Percentiles rank a stretch among this genome's conserved stretches.
Evolutionary conservation across 139 green algal species (phyloP).

Genomic region (Coccomyxa sp.): DNA sequence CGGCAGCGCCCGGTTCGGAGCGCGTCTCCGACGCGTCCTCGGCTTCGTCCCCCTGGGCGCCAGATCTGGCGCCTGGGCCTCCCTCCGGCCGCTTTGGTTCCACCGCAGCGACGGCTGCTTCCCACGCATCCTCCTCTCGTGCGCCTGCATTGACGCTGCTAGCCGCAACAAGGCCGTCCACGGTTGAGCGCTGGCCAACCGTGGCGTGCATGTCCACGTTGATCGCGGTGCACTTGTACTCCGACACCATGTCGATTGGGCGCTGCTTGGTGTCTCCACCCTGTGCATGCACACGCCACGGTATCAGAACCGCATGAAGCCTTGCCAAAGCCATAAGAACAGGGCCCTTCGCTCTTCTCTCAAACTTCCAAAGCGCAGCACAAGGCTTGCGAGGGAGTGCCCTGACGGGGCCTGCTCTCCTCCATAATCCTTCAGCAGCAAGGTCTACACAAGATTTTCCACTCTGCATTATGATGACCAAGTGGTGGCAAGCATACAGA

Average conservation of each 20-base stretch:
- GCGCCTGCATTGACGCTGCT: neutral
- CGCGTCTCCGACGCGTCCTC: neutral
- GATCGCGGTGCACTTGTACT: constrained; percentile 26
- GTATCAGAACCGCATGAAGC: neutral
- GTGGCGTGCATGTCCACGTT: constrained; percentile 13
- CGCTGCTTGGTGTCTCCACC: constrained; percentile 25
- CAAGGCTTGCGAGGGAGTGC: no score
- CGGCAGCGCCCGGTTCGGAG: neutral
- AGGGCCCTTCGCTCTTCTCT: no score
- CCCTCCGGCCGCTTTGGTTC: no score
- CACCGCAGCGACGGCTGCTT: neutral
- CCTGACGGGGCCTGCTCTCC: no score
- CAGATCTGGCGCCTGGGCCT: no score
- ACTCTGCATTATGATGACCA: no score
- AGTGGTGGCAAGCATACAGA: no score
- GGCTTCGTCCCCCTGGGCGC: no score
- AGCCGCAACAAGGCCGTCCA: neutral
- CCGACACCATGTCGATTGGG: constrained; percentile 33
- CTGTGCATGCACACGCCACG: neutral
- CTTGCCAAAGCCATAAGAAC: no score
- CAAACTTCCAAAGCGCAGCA: no score
- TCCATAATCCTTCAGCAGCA: no score
- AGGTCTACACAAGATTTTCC: no score
- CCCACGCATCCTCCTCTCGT: neutral
- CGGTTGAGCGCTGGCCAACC: constrained; percentile 7